Evolutionary conservation across 257 asterid species (phyloP), one percentile per base, ranked within the genome.

Genomic region (Rehmannia glutinosa): DNA sequence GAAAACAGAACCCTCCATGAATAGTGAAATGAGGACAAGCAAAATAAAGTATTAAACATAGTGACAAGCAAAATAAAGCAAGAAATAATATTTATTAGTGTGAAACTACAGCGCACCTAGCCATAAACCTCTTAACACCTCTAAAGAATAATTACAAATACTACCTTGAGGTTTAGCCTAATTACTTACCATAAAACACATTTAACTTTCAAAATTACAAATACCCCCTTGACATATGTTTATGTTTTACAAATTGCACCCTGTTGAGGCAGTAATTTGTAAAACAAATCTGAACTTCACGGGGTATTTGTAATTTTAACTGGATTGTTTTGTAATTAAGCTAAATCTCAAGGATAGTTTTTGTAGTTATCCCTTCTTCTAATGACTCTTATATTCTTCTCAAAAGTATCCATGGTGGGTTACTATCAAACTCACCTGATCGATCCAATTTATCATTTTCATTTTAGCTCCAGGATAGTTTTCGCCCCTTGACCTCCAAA

Each of bases 381-480:
- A 24, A 54, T 12, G 63, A 23, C 58, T 24, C 38, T 8, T 20
- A 24, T 9, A n/a, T 5, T 51, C 15, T 6, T 15, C 8, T 8
- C 55, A 52, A 57, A 45, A 35, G 35, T 12, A 66, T 49, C 17
- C 23, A 9, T 36, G n/a, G n/a, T n/a, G n/a, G n/a, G n/a, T 27
- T 49, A 47, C 12, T 21, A 9, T 45, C 1, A 16, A 52, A 69
- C 78, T 64, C 50, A 88, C 96, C 87, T 76, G 87, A 73, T 83
- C 82, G 41, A 86, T 63, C 88, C 82, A 82, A 72, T 62, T 77
- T 46, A 78, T 66, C 73, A 83, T 72, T 66, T 38, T 83, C 75
- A 74, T 60, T 5, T 60, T 83, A 42, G 84, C 79, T 69, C 75
- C 72, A 33, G 63, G 54, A 70, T 64, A 62, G 23, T 70, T 76